Evolutionary conservation across 1,284 basidiomycete genomes (phyloP).

Genomic region (Sutorius eximius): DNA sequence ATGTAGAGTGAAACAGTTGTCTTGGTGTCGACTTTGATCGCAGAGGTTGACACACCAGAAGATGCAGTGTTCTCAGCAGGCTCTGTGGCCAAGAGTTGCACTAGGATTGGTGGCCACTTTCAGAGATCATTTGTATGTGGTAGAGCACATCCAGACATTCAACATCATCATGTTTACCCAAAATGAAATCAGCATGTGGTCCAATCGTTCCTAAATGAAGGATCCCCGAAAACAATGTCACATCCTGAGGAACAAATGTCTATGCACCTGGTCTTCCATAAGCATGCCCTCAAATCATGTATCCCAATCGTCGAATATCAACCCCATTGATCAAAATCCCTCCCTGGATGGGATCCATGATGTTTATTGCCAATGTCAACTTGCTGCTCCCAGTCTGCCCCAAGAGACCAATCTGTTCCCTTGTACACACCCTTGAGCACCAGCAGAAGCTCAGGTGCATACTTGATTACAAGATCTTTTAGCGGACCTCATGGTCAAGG

Average conservation of each 20-base stretch:
- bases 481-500: slow-evolving; percentile 64
- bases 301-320: slow-evolving; percentile 86
- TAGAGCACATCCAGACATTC: slow-evolving; percentile 62
- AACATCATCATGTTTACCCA: slow-evolving; percentile 77
- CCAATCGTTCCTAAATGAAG: slow-evolving; percentile 43
- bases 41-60: slow-evolving; percentile 11
- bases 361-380: slow-evolving; percentile 80
- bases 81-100: slow-evolving; percentile 33
- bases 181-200: background rate
- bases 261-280: slow-evolving; percentile 39
- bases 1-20: slow-evolving; percentile 54
- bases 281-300: slow-evolving; percentile 74
- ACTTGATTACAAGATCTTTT: slow-evolving; percentile 75
- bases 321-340: slow-evolving; percentile 85
- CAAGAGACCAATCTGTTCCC: slow-evolving; percentile 70
- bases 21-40: slow-evolving; percentile 38
- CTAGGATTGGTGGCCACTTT: slow-evolving; percentile 46
- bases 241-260: slow-evolving; percentile 86
- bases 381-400: slow-evolving; percentile 80
- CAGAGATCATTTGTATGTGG: slow-evolving; percentile 54
- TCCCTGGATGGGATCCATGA: slow-evolving; percentile 82
- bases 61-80: slow-evolving; percentile 4
- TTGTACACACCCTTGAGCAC: slow-evolving; percentile 74
- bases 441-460: slow-evolving; percentile 80
- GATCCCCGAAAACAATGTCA: slow-evolving; percentile 84